Conservation (phyloP, 208 protist species). For the Kentomonas sorsogonicus region DNA sequence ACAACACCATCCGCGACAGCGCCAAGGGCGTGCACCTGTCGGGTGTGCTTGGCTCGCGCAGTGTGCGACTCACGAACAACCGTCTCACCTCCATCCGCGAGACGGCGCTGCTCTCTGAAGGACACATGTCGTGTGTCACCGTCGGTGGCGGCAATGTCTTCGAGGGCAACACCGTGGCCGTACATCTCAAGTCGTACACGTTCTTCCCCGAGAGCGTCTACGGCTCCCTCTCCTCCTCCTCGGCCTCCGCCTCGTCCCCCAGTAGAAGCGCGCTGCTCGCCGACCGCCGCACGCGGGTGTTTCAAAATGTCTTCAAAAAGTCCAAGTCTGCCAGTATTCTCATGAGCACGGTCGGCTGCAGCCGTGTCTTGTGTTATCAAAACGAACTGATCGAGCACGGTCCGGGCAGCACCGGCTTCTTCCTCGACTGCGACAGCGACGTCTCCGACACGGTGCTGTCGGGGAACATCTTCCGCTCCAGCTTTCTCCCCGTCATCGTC, state of each 20-base stretch:
- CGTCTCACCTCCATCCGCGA: slow-evolving; percentile 41
- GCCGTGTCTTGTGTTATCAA: slow-evolving; percentile 28
- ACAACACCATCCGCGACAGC: slow-evolving; percentile 51
- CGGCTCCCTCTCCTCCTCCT: too few species aligned
- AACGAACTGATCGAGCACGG: slow-evolving; percentile 60
- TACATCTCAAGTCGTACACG: slow-evolving; percentile 28
- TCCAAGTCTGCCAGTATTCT: slow-evolving; percentile 31
- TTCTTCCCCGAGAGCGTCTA: too few species aligned
- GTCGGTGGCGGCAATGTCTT: slow-evolving; percentile 71
- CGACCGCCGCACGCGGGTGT: slow-evolving; percentile 47
- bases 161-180: slow-evolving; percentile 34
- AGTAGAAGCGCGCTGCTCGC: slow-evolving; percentile 1
- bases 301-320: slow-evolving; percentile 51
- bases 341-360: slow-evolving; percentile 23
- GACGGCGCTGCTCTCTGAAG: slow-evolving; percentile 47
- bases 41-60: slow-evolving; percentile 44
- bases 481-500: slow-evolving; percentile 55
- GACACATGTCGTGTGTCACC: slow-evolving; percentile 59
- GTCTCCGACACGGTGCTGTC: slow-evolving; percentile 20
- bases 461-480: slow-evolving; percentile 57
- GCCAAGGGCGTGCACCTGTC: slow-evolving; percentile 38
- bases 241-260: background rate
- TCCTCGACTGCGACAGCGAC: slow-evolving; percentile 24
- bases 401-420: slow-evolving; percentile 33
- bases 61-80: slow-evolving; percentile 49